Evolutionary conservation across 2,329 filamentous ascomycete species (phyloP).

Genomic region (Xylariaceae sp.): DNA sequence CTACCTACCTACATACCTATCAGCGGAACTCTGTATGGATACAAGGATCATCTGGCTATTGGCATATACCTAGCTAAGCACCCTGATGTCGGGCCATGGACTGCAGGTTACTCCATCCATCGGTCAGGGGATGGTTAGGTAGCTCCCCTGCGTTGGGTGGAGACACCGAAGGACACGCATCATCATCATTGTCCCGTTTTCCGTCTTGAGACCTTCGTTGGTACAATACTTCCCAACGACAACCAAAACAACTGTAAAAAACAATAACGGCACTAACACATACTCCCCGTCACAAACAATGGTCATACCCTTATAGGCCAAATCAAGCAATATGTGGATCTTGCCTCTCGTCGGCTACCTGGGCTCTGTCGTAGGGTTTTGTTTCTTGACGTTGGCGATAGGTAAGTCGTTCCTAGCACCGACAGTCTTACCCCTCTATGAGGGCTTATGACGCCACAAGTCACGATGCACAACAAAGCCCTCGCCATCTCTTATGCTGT

Average conservation of each 20-base stretch:
- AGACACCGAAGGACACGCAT: constrained; percentile 12
- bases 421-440: background rate
- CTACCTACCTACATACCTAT: no score
- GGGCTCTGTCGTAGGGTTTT: constrained; percentile 82
- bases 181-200: constrained; percentile 2
- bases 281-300: constrained; percentile 4
- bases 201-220: background rate
- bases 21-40: no score
- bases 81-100: no score
- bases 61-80: no score
- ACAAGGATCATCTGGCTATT: no score
- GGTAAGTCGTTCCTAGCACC: constrained; percentile 44
- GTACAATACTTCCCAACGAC: no score
- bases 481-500: background rate
- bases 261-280: background rate
- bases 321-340: constrained; percentile 72
- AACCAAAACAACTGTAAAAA: background rate
- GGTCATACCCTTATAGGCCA: constrained; percentile 8
- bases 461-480: background rate
- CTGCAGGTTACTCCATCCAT: no score
- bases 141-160: background rate
- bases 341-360: constrained; percentile 85
- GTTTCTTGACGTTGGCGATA: constrained; percentile 90
- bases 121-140: background rate
- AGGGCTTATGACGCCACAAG: background rate